Conservation (phyloP, 139 green algal species). For the Volvox reticuliferus region DNA sequence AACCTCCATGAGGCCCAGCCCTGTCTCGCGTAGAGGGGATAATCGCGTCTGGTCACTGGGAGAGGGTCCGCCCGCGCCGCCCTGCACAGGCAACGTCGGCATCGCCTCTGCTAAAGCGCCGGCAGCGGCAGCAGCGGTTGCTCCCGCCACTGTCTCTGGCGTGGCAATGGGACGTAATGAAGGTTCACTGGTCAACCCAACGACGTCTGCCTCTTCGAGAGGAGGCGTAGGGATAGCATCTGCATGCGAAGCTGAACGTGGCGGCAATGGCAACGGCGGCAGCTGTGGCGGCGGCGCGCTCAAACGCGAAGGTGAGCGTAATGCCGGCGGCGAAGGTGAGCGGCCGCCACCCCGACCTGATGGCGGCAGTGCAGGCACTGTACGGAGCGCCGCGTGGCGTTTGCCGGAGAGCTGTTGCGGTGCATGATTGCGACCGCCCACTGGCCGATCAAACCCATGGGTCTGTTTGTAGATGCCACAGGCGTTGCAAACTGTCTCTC, state of each 20-base stretch:
- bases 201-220: not conserved
- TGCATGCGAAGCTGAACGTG: not conserved
- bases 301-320: not conserved
- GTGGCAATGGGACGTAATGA: not conserved
- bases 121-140: not conserved
- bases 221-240: too few species aligned
- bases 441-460: conserved; percentile 56
- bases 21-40: not conserved
- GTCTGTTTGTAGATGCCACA: conserved; percentile 70
- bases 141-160: not conserved
- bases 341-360: not conserved
- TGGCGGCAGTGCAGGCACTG: not conserved
- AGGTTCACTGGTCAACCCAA: not conserved
- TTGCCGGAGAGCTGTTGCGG: not conserved
- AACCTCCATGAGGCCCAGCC: not conserved
- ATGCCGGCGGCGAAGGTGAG: not conserved
- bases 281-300: not conserved
- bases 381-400: not conserved
- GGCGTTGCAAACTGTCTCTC: conserved; percentile 54
- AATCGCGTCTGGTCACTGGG: not conserved
- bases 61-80: not conserved
- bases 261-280: not conserved
- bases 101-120: not conserved
- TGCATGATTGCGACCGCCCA: not conserved
- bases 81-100: not conserved